A percentile compares a stretch with the other conserved stretches of the same genome.
Evolutionary conservation across 2,329 filamentous ascomycete genomes (phyloP).

Genomic region (Coccinonectria pachysandricola): DNA sequence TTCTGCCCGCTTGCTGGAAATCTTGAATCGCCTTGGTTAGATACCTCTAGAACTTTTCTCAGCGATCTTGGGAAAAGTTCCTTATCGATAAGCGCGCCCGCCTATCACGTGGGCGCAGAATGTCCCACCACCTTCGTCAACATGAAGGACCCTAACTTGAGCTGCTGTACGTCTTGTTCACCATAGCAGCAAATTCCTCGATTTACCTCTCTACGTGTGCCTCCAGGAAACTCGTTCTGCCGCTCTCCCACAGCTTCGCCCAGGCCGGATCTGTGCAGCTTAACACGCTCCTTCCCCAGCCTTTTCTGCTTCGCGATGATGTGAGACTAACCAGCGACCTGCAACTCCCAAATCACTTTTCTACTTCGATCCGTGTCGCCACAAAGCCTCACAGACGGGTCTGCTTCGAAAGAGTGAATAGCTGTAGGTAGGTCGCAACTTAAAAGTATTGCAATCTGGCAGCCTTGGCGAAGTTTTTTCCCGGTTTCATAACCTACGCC

Average conservation of each 20-base stretch:
- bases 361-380: constrained; percentile 18
- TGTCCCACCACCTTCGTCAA: constrained; percentile 27
- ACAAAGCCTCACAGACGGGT: constrained; percentile 12
- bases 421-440: constrained; percentile 17
- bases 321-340: constrained; percentile 25
- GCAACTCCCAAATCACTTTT: constrained; percentile 19
- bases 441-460: constrained; percentile 4
- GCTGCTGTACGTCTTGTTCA: constrained; percentile 19
- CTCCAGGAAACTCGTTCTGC: no score
- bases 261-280: no score
- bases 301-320: constrained; percentile 27
- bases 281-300: constrained; percentile 9
- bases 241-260: constrained; percentile 2
- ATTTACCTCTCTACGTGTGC: constrained; percentile 6
- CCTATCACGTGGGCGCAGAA: constrained; percentile 32
- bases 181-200: constrained; percentile 16
- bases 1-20: background rate
- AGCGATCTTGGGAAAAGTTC: constrained; percentile 16
- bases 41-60: constrained; percentile 3
- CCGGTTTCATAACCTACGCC: constrained; percentile 9
- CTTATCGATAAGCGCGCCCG: constrained; percentile 20
- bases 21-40: background rate
- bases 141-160: constrained; percentile 15
- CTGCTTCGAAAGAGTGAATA: constrained; percentile 14
- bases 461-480: constrained; percentile 1